Conservation (phyloP, 768 basidiomycete species). For the Lactarius deliciosus region DNA sequence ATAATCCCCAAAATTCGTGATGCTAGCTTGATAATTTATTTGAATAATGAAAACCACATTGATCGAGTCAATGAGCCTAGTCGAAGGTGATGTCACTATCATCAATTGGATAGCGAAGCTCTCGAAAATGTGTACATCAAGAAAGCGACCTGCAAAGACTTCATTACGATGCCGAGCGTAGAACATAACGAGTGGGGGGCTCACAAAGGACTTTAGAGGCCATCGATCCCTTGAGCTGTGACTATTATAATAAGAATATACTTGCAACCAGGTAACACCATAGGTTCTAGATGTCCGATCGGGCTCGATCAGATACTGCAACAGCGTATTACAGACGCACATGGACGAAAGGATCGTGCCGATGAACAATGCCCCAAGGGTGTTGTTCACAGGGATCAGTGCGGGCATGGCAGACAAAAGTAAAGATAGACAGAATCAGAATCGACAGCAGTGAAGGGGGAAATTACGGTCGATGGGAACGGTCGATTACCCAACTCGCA, state of each 20-base stretch:
- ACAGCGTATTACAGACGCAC: not conserved
- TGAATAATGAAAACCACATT: not conserved
- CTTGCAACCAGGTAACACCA: too few relatives aligned
- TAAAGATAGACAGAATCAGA: not conserved
- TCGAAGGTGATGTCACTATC: not conserved
- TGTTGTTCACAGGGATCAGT: not conserved
- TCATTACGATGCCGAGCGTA: not conserved
- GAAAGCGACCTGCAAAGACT: slow-evolving; percentile 1
- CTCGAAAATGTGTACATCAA: not conserved
- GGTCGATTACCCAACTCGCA: not conserved
- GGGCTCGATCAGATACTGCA: not conserved
- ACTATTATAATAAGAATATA: not conserved
- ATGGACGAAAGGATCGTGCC: slow-evolving; percentile 7
- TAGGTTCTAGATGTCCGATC: not conserved
- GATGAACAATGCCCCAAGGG: not conserved
- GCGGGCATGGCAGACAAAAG: not conserved
- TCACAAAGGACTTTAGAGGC: slow-evolving; percentile 1
- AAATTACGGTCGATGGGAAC: not conserved
- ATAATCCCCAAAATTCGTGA: slow-evolving; percentile 10
- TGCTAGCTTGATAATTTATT: not conserved
- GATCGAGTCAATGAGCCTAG: slow-evolving; percentile 1
- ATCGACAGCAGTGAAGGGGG: not conserved
- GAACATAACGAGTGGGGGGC: not conserved
- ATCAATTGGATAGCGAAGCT: not conserved
- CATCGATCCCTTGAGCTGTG: not conserved